phyloP scores from a whole-genome alignment of 768 basidiomycete species.

The Grammothele lineata region DNA sequence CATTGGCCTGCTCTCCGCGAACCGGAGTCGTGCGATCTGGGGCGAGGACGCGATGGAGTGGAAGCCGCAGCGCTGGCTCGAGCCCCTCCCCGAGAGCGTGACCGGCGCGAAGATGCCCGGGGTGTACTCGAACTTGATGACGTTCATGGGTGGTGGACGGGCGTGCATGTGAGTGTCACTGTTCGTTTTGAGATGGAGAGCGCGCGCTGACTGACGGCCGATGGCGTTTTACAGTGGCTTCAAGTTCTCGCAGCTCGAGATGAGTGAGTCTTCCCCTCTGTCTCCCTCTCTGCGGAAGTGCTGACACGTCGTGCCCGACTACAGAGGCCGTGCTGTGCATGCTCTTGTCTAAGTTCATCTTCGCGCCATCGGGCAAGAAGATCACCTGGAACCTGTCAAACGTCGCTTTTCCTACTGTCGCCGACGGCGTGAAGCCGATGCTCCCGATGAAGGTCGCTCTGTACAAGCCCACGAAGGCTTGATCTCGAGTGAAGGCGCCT shows the following conservation, averaged over 20 bases:
- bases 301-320: not conserved
- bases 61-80: constrained; percentile 50
- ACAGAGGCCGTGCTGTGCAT: constrained; percentile 18
- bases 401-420: constrained; percentile 15
- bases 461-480: not conserved
- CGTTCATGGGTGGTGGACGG: constrained; percentile 39
- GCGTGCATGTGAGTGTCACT: constrained; percentile 39
- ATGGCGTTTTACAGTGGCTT: constrained; percentile 35
- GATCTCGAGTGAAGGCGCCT: too few relatives aligned
- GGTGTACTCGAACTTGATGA: constrained; percentile 44
- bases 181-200: not conserved
- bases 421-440: not conserved
- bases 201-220: not conserved
- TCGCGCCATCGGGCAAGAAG: constrained; percentile 4
- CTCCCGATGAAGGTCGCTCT: constrained; percentile 13
- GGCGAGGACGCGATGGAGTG: constrained; percentile 45
- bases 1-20: constrained; percentile 34
- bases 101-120: constrained; percentile 38
- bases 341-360: constrained; percentile 13
- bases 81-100: constrained; percentile 34
- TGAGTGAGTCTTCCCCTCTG: constrained; percentile 34
- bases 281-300: not conserved
- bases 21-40: constrained; percentile 41
- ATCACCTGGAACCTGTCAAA: constrained; percentile 17
- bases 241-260: constrained; percentile 52